phyloP scores from a whole-genome alignment of 345 rosid species.

The Lepidium sativum region DNA sequence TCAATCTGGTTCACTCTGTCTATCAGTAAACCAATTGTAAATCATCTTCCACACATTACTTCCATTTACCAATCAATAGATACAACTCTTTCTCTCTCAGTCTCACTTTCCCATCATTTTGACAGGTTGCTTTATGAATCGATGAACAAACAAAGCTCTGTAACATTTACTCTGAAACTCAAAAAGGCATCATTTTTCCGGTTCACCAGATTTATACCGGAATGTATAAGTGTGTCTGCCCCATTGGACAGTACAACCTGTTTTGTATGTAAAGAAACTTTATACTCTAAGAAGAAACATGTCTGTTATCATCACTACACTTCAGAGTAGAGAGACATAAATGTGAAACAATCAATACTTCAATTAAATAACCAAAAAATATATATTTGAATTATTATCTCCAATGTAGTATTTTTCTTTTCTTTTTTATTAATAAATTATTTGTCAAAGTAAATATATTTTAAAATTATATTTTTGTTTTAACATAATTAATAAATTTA shows the following conservation, averaged over 20 bases:
- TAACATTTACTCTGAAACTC: background rate
- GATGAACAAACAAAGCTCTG: constrained; percentile 1
- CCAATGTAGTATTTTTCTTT: too few species aligned
- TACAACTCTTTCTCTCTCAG: background rate
- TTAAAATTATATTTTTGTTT: too few species aligned
- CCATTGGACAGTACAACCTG: background rate
- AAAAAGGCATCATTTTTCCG: background rate
- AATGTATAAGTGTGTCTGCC: background rate
- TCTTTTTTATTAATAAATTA: too few species aligned
- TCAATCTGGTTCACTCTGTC: background rate
- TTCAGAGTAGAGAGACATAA: background rate
- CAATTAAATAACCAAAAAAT: too few species aligned
- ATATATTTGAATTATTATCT: too few species aligned
- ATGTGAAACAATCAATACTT: background rate
- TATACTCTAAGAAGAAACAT: background rate
- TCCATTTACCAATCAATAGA: background rate
- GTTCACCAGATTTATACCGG: background rate
- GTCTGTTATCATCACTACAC: background rate
- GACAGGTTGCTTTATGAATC: constrained; percentile 6
- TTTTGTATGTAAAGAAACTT: background rate
- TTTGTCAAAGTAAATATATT: too few species aligned
- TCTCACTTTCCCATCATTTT: background rate
- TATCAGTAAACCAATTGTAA: background rate
- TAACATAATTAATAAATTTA: too few species aligned
- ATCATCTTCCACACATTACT: background rate